Conservation (phyloP, 2,329 filamentous ascomycete genomes). For the Cadophora malorum region DNA sequence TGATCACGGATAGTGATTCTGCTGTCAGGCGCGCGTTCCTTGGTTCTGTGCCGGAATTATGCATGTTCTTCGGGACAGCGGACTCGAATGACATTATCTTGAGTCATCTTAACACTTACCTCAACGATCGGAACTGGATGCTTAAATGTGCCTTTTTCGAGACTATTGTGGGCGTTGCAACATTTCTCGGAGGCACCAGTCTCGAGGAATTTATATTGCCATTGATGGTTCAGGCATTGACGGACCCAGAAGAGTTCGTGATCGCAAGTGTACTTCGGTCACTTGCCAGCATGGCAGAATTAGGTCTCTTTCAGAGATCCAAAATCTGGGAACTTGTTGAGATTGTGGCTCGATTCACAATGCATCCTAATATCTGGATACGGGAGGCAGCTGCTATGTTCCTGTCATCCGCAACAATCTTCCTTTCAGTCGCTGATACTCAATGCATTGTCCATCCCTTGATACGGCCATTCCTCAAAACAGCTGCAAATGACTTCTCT, state of each 20-base stretch:
- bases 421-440: slow-evolving; percentile 79
- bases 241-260: slow-evolving; percentile 92
- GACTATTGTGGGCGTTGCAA: slow-evolving; percentile 89
- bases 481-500: slow-evolving; percentile 70
- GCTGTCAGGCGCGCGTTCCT: slow-evolving; percentile 90
- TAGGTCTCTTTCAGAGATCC: slow-evolving; percentile 84
- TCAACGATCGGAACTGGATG: slow-evolving; percentile 97
- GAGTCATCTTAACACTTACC: slow-evolving; percentile 94
- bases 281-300: slow-evolving; percentile 82
- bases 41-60: slow-evolving; percentile 88
- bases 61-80: slow-evolving; percentile 92
- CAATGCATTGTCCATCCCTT: slow-evolving; percentile 84
- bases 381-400: slow-evolving; percentile 88
- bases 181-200: slow-evolving; percentile 86
- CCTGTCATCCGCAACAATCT: slow-evolving; percentile 76
- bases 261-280: slow-evolving; percentile 90
- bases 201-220: slow-evolving; percentile 95
- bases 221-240: slow-evolving; percentile 92
- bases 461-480: slow-evolving; percentile 81
- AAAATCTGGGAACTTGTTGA: slow-evolving; percentile 90
- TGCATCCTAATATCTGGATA: slow-evolving; percentile 96
- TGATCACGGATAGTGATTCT: slow-evolving; percentile 86
- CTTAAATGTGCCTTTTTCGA: slow-evolving; percentile 97
- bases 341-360: slow-evolving; percentile 81
- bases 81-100: slow-evolving; percentile 95